Evolutionary conservation across 2,329 filamentous ascomycete genomes (phyloP).

Genomic region (Gaeumannomyces sp.): DNA sequence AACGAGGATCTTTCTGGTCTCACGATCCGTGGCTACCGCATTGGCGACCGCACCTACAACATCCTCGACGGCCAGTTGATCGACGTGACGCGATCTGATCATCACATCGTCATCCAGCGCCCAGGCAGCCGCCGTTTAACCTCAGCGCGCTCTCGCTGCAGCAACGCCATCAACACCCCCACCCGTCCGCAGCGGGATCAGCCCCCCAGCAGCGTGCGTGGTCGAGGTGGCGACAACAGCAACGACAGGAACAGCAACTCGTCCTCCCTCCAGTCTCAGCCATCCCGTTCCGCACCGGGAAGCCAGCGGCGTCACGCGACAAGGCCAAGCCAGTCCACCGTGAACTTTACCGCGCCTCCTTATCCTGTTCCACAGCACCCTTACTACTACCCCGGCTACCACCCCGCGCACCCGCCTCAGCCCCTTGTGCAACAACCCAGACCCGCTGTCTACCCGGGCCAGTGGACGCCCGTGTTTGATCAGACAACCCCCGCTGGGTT

Average conservation of each 20-base stretch:
- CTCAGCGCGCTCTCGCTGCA: not conserved
- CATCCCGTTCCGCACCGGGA: not conserved
- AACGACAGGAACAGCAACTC: no score
- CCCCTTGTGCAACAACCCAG: not conserved
- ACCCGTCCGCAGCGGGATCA: no score
- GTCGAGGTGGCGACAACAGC: not conserved
- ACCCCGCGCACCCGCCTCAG: not conserved
- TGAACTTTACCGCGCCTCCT: not conserved
- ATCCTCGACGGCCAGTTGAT: conserved; percentile 11
- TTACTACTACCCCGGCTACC: not conserved
- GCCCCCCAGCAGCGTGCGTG: no score
- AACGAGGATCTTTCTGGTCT: conserved; percentile 11
- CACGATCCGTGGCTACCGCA: conserved; percentile 10
- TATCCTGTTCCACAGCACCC: not conserved
- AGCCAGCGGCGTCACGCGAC: not conserved
- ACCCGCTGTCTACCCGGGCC: not conserved
- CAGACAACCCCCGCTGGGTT: not conserved
- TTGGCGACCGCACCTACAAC: conserved; percentile 12
- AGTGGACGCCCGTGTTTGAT: not conserved
- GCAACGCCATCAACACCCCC: not conserved
- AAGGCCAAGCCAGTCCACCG: not conserved
- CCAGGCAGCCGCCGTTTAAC: conserved; percentile 2
- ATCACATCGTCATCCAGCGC: conserved; percentile 3
- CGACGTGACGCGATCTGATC: conserved; percentile 2
- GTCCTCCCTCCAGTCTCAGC: not conserved